phyloP scores from a whole-genome alignment of 192 early-diverging fungal genomes.

The Phlyctochytrium planicorne region DNA sequence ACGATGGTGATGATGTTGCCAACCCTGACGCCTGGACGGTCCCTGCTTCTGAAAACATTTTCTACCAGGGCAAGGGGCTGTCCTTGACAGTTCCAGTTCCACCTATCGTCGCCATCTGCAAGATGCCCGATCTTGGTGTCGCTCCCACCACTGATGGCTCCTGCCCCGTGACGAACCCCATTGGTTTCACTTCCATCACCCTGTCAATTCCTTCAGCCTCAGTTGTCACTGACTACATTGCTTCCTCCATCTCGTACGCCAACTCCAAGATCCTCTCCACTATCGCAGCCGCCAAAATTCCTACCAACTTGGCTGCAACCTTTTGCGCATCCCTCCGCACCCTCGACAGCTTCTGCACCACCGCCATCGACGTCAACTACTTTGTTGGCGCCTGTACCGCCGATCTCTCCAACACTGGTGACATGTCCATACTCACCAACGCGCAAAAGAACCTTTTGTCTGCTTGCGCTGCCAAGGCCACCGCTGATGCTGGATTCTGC shows the following conservation, averaged over 20 bases:
- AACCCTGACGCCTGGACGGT: background rate
- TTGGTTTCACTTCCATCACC: background rate
- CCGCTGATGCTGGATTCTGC: background rate
- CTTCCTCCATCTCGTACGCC: background rate
- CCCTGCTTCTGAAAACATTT: background rate
- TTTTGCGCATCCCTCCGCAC: background rate
- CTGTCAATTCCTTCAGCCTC: background rate
- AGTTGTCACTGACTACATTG: background rate
- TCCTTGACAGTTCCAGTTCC: background rate
- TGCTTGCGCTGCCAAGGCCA: background rate
- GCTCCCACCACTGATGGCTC: background rate
- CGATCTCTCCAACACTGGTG: background rate
- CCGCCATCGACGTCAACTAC: background rate
- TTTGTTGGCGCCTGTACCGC: background rate
- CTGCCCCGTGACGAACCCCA: background rate
- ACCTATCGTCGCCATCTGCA: background rate
- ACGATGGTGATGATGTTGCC: background rate
- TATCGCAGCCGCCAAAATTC: background rate
- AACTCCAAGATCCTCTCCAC: background rate
- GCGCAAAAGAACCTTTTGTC: background rate
- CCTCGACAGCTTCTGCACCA: background rate
- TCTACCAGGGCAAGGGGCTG: background rate
- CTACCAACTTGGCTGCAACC: background rate
- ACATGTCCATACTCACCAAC: background rate
- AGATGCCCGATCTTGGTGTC: background rate